Evolutionary conservation across 2,329 filamentous ascomycete species (phyloP).

Genomic region (Colletotrichum spaethianum): DNA sequence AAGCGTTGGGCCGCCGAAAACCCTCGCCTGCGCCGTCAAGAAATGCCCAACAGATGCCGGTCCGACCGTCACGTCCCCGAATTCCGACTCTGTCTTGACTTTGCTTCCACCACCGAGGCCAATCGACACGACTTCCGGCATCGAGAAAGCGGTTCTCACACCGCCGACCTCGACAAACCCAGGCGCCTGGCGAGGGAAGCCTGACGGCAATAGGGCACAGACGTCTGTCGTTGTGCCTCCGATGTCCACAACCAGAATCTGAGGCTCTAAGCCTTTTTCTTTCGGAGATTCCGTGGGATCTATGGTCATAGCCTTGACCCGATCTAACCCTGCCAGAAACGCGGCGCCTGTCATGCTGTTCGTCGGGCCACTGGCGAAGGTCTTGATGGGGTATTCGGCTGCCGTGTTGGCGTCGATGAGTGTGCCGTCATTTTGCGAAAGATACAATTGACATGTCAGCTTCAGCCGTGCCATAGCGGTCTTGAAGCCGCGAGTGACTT

Average conservation of each 20-base stretch:
- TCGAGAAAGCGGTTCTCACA: slow-evolving; percentile 71
- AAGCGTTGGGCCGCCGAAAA: slow-evolving; percentile 67
- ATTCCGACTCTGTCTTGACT: slow-evolving; percentile 42
- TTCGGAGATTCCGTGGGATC: slow-evolving; percentile 3
- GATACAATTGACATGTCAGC: slow-evolving; percentile 60
- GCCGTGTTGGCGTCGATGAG: slow-evolving; percentile 63
- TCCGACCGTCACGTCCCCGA: slow-evolving; percentile 59
- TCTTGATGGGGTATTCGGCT: slow-evolving; percentile 64
- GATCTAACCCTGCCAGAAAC: slow-evolving; percentile 64
- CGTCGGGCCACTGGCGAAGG: slow-evolving; percentile 68
- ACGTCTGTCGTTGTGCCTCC: slow-evolving; percentile 75
- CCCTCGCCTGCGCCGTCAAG: slow-evolving; percentile 61
- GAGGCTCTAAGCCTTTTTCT: slow-evolving; percentile 43
- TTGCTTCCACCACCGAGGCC: slow-evolving; percentile 69
- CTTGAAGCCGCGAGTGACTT: slow-evolving; percentile 63
- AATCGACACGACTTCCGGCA: slow-evolving; percentile 70
- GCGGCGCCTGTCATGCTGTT: slow-evolving; percentile 69
- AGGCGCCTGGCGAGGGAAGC: slow-evolving; percentile 72
- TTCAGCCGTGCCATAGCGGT: slow-evolving; percentile 59
- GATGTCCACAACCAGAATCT: slow-evolving; percentile 68
- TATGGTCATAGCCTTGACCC: slow-evolving; percentile 33
- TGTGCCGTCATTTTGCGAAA: slow-evolving; percentile 69
- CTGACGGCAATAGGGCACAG: slow-evolving; percentile 69
- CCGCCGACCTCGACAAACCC: slow-evolving; percentile 71
- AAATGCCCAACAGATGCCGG: slow-evolving; percentile 70